Base-by-base conservation (phyloP, 345 rosid genomes). In the Zanthoxylum bungeanum region DNA sequence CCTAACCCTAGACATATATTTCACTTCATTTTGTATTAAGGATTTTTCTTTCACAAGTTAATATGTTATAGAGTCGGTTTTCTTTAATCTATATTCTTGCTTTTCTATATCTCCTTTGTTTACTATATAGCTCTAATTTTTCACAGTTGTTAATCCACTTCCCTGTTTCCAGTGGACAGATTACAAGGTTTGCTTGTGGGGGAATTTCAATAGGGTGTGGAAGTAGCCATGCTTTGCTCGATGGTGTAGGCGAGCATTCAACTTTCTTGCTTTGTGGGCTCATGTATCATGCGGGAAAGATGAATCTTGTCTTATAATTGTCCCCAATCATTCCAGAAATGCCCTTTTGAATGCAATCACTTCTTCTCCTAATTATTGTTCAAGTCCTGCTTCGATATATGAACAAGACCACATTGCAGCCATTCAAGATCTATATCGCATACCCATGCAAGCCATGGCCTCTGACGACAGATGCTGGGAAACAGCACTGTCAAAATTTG, bases 251-350 rank as follows among this genome's bases (percentile, higher is more conserved):
- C n/a, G n/a, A 0, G 71, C 75, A 64, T 76, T 64, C 59, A 76
- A 64, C 66, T 76, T 76, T 34, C 67, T 76, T 5, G 66, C 75
- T 47, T 47, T 60, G 19, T 76, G 79, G 79, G 74, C 79, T 76
- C 40, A 60, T 22, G 16, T 22, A 49, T 71, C 75, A 61, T 61
- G 25, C 36, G 66, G 61, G 27, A 70, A 64, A 56, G n/a, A 70
- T 36, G 60, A 76, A 4, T 69, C 74, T 21, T 30, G 56, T 63
- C 58, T 70, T n/a, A 21, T n/a, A n/a, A n/a, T 50, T 27, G 28
- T 36, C 31, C 79, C 79, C 5, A 76, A 64, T 60, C 75, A 76
- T 70, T 75, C 78, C 42, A 75, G 78, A 52, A 51, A 44, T 10
- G 51, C 66, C 19, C 64, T 75, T 14, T 37, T 75, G 51, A 67